Base-by-base conservation (phyloP, 345 rosid species). In the Cardiospermum halicacabum region DNA sequence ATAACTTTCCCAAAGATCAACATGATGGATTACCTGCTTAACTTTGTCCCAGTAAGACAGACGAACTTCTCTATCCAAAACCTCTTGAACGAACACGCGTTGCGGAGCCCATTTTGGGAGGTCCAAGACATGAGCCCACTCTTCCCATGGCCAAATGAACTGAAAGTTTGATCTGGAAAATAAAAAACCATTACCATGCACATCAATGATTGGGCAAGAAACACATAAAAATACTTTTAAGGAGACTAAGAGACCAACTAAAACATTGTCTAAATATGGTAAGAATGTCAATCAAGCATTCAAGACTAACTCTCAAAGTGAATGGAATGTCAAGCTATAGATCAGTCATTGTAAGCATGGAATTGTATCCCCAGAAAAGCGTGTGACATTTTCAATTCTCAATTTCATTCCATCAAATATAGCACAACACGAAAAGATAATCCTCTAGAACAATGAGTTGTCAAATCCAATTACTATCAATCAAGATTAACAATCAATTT, bases 141-240 rank as follows among this genome's bases (percentile, higher is more conserved):
- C 99, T 75, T 94, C 99, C 99, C 99, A 94, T 10, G 99, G 99
- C 99, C 99, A 94, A 68, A 91, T 91, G 79, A 91, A 91, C 66
- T 94, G 97, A 69, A 94, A 94, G 75, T 94, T 94, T 65, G 99
- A 94, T 72, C 99, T 94, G 83, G 34, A 68, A 70, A 64, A 21
- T 69, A 64, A 19, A 34, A 77, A 70, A 7, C 19, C 32, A 67
- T 56, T 22, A 39, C 54, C 58, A 67, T 39, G 37, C 45, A 34
- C 12, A 62, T n/a, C 12, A 31, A 9, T 40, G 21, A 68, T 58
- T 49, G 64, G 32, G 31, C 27, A 3, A 25, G 53, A 18, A 24
- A 7, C 39, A 10, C 18, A 39, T 37, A 22, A 1, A 42, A 32
- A 32, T 57, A 8, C 19, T 7, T 3, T 11, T 18, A 59, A 10